Evolutionary conservation across 2,329 filamentous ascomycete genomes (phyloP), one percentile per base, ranked within the genome.

Genomic region (Chaetomium globosum): DNA sequence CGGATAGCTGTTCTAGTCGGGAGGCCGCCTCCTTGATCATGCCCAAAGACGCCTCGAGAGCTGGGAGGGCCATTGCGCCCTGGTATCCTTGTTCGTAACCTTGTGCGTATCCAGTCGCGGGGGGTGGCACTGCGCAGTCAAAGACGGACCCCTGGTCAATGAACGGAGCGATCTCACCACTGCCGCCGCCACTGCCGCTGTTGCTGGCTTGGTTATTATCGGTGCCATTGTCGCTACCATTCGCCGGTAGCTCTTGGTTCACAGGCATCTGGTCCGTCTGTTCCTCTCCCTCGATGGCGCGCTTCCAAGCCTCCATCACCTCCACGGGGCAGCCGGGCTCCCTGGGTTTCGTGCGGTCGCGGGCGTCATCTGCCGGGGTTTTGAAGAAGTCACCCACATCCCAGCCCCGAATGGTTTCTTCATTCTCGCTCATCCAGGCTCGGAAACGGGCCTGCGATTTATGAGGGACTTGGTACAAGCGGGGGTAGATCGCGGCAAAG

Each of bases 351-450:
- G 46, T 21, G n/a, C 6, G 1, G 9, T 48, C n/a, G 19, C 46
- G 7, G 12, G 36, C 23, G 19, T 61, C 59, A 2, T 43, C 23
- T 16, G 7, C 23, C 13, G n/a, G 19, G 4, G 49, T 30, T 6
- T 28, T 61, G 16, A 61, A 46, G 10, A 61, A 61, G 26, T 30
- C 59, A 10, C 21, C 59, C 10, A 61, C 1, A 9, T 61, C 33
- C 59, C 59, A 61, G 8, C 16, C 31, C 7, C 10, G 8, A 12
- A 53, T 28, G 16, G 28, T 33, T 12, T 61, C 13, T 9, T 12
- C 4, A 16, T 54, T 23, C 13, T 6, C 7, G 4, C 6, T 5
- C 10, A 8, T 13, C 57, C 57, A 59, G 39, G 30, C 30, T 4
- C 16, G 3, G 28, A 52, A 21, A 10, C 59, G 59, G 7, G 12